These are phyloP conservation scores for Boletus barrowsii DNA, from an alignment of 768 basidiomycete species.

Conservation along the genomic window DNA sequence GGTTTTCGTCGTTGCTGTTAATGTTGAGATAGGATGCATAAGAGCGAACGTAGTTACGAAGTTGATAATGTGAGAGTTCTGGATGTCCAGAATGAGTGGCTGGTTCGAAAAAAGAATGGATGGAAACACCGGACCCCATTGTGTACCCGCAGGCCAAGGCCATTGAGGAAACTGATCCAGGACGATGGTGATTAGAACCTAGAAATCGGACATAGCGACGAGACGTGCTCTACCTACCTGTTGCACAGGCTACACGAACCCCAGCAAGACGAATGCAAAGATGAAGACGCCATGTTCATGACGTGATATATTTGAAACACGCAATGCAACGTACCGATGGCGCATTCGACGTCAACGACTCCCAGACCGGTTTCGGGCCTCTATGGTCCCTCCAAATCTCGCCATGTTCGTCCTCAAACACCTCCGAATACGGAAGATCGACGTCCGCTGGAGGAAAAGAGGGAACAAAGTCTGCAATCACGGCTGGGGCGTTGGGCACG, in stretches of 20 bases:
- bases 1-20: constrained; percentile 36
- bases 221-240: neutral
- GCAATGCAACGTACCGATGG: neutral
- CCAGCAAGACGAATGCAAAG: too few species aligned
- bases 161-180: neutral
- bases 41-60: constrained; percentile 22
- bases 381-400: neutral
- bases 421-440: neutral
- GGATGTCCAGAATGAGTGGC: neutral
- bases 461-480: neutral
- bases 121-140: neutral
- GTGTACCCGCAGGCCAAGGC: constrained; percentile 5
- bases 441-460: neutral
- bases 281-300: too few species aligned
- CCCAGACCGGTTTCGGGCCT: constrained; percentile 1
- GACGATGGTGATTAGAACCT: neutral
- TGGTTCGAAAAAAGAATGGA: neutral
- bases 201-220: neutral
- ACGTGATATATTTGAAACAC: too few species aligned
- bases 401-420: neutral
- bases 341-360: constrained; percentile 2
- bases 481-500: neutral
- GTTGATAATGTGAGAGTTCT: constrained; percentile 32
- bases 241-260: neutral
- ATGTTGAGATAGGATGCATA: neutral